Percentiles rank a stretch among this genome's conserved stretches.
phyloP scores from a whole-genome alignment of 345 rosid genomes.

The Excoecaria agallocha region DNA sequence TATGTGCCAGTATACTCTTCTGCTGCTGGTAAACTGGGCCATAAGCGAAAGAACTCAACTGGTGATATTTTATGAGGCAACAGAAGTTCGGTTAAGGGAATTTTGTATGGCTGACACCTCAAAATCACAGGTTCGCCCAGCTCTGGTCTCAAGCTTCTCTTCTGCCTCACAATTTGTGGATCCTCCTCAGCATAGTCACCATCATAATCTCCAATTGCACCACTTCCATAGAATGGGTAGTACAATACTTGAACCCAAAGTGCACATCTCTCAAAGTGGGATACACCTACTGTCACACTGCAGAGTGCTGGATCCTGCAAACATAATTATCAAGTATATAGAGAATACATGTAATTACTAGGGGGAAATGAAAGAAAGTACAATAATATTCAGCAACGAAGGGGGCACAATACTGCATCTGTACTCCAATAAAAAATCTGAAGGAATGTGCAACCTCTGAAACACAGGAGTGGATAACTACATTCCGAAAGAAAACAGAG shows the following conservation, averaged over 20 bases:
- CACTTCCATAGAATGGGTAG: slow-evolving; percentile 93
- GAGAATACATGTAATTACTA: not conserved
- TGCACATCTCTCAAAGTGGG: slow-evolving; percentile 93
- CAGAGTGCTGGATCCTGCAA: slow-evolving; percentile 81
- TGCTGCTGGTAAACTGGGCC: slow-evolving; percentile 97
- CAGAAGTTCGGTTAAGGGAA: slow-evolving; percentile 92
- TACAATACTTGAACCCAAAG: slow-evolving; percentile 95
- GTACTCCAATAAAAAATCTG: not conserved
- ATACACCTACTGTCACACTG: slow-evolving; percentile 93
- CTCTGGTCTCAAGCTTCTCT: slow-evolving; percentile 78
- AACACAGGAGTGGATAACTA: not conserved
- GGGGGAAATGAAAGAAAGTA: not conserved
- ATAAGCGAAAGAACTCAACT: slow-evolving; percentile 92
- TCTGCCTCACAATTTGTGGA: slow-evolving; percentile 74
- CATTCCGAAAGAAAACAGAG: too few species aligned
- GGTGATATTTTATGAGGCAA: slow-evolving; percentile 94
- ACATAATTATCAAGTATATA: slow-evolving; percentile 22
- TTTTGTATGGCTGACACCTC: slow-evolving; percentile 95
- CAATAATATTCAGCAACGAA: not conserved
- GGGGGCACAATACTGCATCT: not conserved
- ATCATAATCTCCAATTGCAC: slow-evolving; percentile 73
- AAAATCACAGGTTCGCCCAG: slow-evolving; percentile 94
- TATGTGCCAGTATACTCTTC: slow-evolving; percentile 87
- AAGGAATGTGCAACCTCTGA: not conserved
- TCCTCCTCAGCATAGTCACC: slow-evolving; percentile 90